Base-by-base conservation (phyloP, 108 stramenopile genomes). In the Conticribra guillardii region DNA sequence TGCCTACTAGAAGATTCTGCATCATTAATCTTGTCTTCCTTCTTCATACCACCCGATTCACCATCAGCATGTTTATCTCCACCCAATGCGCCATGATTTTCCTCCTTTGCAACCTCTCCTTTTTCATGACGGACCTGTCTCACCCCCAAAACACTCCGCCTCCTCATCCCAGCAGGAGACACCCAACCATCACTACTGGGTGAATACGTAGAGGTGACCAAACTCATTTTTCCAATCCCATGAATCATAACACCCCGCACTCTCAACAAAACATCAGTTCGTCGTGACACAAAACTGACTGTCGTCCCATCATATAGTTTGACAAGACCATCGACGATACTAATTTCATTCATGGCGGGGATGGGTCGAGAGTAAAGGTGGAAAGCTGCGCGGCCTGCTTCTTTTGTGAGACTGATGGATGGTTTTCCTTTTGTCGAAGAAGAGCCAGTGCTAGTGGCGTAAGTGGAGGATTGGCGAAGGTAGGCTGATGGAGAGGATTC, bases 251-350 rank as follows among this genome's bases (percentile, higher is more conserved):
- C 84, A 17, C 93, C 93, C 14, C 79, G 63, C 23, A 90, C 89
- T 18, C 91, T 64, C 26, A 95, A 24, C 24, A 80, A 60, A 37
- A 90, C 68, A 27, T 89, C 67, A 22, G 88, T 89, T 45, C 81
- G 63, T 50, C 82, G 54, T 4, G 90, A 85, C 4, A 89, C 86
- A 52, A 86, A 90, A 18, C 87, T 82, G 1, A 50, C 59, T 24
- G 81, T 82, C 32, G 70, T 78, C 2, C 85, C 81, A 66, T 90
- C 86, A 51, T 87, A 95, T 0, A 95, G 69, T 67, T 88, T 92
- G 24, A 92, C 75, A 33, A 87, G 81, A 1, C 93, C 93, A 77
- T 92, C 93, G n/a, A 95, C 85, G 7, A 92, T 69, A 28, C 75
- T 79, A 1, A 95, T n/a, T 73, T 94, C 86, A 18, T 83, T 82